A percentile compares a stretch with the other conserved stretches of the same genome.
phyloP scores from a whole-genome alignment of 768 basidiomycete genomes.

The Russula abietina region DNA sequence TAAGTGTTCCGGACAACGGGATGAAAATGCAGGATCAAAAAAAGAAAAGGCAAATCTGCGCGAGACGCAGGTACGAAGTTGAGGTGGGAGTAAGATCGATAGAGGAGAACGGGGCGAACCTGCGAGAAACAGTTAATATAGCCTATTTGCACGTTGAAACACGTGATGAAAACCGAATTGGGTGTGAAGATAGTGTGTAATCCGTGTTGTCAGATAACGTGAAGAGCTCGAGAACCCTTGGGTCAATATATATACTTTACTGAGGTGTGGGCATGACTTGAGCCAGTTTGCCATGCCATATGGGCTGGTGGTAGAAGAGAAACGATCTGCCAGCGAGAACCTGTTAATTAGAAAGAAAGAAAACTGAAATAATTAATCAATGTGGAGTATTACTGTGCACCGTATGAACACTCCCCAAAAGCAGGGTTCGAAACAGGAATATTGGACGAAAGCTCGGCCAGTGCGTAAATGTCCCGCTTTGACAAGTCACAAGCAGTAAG shows the following conservation, averaged over 20 bases:
- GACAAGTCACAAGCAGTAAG: too few species aligned
- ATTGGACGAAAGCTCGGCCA: background rate
- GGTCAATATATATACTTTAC: background rate
- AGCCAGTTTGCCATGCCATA: background rate
- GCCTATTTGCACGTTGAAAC: background rate
- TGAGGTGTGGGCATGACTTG: background rate
- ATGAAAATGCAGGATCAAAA: constrained; percentile 1
- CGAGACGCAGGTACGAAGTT: background rate
- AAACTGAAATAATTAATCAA: background rate
- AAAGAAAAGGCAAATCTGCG: background rate
- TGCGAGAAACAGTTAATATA: background rate
- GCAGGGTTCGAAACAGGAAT: background rate
- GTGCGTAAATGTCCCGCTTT: background rate
- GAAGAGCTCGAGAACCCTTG: background rate
- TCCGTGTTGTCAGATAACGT: background rate
- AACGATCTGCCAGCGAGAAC: background rate
- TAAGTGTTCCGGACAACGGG: rapidly evolving
- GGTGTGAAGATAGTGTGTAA: background rate
- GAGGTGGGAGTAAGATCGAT: background rate
- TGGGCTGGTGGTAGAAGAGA: background rate
- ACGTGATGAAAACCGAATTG: background rate
- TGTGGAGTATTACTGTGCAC: background rate
- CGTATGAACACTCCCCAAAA: background rate
- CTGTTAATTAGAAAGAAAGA: background rate
- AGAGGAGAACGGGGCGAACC: background rate